Conservation (phyloP, 2,329 filamentous ascomycete genomes). For the Verruconis gallopava region DNA sequence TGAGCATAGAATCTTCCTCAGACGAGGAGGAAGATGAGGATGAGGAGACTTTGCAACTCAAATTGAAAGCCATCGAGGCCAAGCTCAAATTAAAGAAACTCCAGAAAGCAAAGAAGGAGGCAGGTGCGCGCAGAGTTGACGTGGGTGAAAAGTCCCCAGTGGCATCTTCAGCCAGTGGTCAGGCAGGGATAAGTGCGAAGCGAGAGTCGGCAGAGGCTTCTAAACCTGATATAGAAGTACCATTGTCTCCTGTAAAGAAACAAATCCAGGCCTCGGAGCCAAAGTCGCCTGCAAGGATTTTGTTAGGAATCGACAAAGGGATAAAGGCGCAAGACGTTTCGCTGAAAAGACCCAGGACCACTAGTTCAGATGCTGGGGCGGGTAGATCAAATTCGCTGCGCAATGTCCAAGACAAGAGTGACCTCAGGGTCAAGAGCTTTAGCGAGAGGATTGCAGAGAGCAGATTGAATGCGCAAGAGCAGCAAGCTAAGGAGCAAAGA, state of each 20-base stretch:
- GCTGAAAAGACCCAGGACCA: constrained; percentile 39
- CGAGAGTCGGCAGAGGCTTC: constrained; percentile 12
- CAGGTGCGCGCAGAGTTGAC: constrained; percentile 17
- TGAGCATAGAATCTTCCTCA: constrained; percentile 18
- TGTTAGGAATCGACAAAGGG: constrained; percentile 84
- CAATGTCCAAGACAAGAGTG: not conserved
- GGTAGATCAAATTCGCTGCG: not conserved
- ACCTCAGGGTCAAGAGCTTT: constrained; percentile 45
- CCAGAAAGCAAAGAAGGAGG: constrained; percentile 40
- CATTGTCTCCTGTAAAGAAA: constrained; percentile 52
- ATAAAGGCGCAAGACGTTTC: constrained; percentile 71
- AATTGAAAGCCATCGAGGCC: constrained; percentile 80
- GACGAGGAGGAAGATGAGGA: constrained; percentile 55
- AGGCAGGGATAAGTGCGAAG: constrained; percentile 12
- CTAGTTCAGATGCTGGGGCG: not conserved
- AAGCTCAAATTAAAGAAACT: constrained; percentile 77
- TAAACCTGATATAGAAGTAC: constrained; percentile 50
- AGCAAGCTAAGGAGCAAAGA: constrained; percentile 30
- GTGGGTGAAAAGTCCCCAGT: not conserved
- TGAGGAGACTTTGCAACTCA: constrained; percentile 77
- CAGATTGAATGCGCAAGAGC: constrained; percentile 30
- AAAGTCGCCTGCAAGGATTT: constrained; percentile 64
- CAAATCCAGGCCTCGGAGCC: constrained; percentile 38
- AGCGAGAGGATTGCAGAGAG: constrained; percentile 74
- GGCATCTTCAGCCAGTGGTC: constrained; percentile 12